Percentiles rank a stretch among this genome's conserved stretches.
phyloP scores from a whole-genome alignment of 1,284 basidiomycete species.

The Phaffia rhodozyma region DNA sequence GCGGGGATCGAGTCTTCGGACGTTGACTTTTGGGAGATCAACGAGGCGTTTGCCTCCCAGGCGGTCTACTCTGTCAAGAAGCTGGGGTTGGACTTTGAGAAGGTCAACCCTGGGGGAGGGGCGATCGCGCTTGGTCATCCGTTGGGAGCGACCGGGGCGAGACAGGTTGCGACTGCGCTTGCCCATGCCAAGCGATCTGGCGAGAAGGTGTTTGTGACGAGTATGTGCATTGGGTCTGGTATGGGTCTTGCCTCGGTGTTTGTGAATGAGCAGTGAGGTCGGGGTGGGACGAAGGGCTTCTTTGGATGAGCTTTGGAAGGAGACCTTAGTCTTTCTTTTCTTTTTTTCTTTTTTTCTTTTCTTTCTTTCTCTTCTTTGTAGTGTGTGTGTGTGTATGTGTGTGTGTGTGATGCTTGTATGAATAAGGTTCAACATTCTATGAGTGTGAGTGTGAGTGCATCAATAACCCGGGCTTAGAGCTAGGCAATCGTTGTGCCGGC shows the following conservation, averaged over 20 bases:
- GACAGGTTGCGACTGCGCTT: conserved; percentile 78
- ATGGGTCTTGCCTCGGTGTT: conserved; percentile 65
- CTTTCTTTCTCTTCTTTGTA: not conserved
- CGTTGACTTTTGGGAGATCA: conserved; percentile 81
- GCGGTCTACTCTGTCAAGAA: conserved; percentile 67
- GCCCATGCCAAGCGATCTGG: conserved; percentile 64
- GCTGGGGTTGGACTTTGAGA: conserved; percentile 59
- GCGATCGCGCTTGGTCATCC: conserved; percentile 67
- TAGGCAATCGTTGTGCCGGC: too few relatives aligned
- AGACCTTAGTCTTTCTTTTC: too few relatives aligned
- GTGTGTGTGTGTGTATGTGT: conserved; percentile 3
- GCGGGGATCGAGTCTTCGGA: conserved; percentile 61
- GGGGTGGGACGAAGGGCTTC: too few relatives aligned
- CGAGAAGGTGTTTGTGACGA: conserved; percentile 77
- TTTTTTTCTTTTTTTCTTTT: not conserved
- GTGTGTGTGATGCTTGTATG: not conserved
- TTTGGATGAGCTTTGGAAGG: too few relatives aligned
- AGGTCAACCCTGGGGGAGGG: conserved; percentile 82
- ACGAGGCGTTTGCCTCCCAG: conserved; percentile 67
- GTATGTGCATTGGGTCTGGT: conserved; percentile 90
- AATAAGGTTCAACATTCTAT: too few relatives aligned
- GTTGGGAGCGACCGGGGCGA: conserved; percentile 68
- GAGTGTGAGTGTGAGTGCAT: too few relatives aligned
- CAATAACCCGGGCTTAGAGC: too few relatives aligned
- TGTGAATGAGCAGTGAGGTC: conserved; percentile 56